Evolutionary conservation across 768 basidiomycete species (phyloP).

Genomic region (Boletus subcaerulescens): DNA sequence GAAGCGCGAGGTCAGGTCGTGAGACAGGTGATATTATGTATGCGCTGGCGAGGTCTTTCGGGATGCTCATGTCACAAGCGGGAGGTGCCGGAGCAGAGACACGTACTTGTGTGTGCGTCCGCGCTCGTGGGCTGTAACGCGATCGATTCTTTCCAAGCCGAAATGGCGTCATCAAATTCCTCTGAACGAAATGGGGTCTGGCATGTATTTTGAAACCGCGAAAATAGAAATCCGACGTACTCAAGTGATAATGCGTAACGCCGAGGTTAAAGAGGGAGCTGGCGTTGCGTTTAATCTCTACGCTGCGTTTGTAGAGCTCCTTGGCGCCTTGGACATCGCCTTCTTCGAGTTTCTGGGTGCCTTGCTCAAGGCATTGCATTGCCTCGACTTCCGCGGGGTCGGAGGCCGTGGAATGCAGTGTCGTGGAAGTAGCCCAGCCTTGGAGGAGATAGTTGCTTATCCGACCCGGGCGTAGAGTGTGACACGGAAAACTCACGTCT

Average conservation of each 20-base stretch:
- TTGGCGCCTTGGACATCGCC: conserved; percentile 82
- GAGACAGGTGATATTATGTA: conserved; percentile 80
- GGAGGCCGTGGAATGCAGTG: conserved; percentile 74
- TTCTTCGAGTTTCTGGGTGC: conserved; percentile 81
- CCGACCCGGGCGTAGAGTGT: background rate
- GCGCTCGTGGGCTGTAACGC: conserved; percentile 76
- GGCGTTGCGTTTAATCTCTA: conserved; percentile 75
- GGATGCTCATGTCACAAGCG: conserved; percentile 22
- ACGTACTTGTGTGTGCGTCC: conserved; percentile 84
- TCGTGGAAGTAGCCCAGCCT: conserved; percentile 80
- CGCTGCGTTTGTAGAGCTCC: conserved; percentile 71
- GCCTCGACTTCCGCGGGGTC: conserved; percentile 85
- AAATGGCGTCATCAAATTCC: conserved; percentile 84
- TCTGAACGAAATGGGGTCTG: conserved; percentile 43
- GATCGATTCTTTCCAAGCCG: conserved; percentile 84
- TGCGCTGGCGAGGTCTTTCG: conserved; percentile 79
- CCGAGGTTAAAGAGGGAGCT: conserved; percentile 86
- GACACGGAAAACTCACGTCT: conserved; percentile 30
- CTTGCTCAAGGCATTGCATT: conserved; percentile 73
- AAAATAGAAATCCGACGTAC: conserved; percentile 42
- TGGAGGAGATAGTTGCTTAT: conserved; percentile 1
- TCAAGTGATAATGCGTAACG: conserved; percentile 86
- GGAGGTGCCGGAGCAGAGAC: conserved; percentile 16
- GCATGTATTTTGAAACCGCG: conserved; percentile 12
- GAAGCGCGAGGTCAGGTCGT: conserved; percentile 81